phyloP scores from a whole-genome alignment of 495 filamentous ascomycete genomes.

The Oleoguttula mirabilis region DNA sequence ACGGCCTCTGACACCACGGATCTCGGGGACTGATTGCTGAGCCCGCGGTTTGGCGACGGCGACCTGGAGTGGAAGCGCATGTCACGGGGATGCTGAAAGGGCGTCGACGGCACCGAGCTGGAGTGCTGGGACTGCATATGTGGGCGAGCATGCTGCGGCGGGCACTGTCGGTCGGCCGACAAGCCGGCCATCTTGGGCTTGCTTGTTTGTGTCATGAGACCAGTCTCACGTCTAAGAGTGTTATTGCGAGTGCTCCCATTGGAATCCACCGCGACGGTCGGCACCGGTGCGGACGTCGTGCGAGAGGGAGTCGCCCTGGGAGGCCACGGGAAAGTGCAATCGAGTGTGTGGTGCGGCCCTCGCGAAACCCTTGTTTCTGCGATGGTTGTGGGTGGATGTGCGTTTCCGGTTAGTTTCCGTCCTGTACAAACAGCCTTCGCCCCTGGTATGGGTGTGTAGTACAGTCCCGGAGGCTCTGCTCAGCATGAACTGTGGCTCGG shows the following conservation, averaged over 20 bases:
- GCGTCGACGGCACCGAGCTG: conserved; percentile 87
- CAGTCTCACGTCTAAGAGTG: conserved; percentile 4
- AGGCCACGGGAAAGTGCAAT: no score
- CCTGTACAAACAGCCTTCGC: no score
- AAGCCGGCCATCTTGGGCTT: conserved; percentile 7
- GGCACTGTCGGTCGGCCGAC: conserved; percentile 1
- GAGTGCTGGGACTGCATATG: conserved; percentile 50
- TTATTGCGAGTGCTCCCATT: conserved; percentile 6
- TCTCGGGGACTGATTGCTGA: conserved; percentile 68
- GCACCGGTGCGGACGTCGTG: neutral
- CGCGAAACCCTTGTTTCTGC: no score
- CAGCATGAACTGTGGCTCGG: no score
- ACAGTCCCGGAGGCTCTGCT: no score
- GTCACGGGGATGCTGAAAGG: conserved; percentile 75
- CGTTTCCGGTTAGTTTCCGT: no score
- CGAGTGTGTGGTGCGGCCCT: no score
- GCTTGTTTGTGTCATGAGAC: conserved; percentile 11
- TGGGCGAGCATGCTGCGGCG: conserved; percentile 18
- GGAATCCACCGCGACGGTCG: conserved; percentile 9
- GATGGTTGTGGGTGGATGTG: no score
- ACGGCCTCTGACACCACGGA: conserved; percentile 85
- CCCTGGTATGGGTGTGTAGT: no score
- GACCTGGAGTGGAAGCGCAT: conserved; percentile 75
- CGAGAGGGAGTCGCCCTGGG: neutral
- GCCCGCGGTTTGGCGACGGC: conserved; percentile 63